phyloP scores from a whole-genome alignment of 257 asterid genomes.

The Coffea canephora region DNA sequence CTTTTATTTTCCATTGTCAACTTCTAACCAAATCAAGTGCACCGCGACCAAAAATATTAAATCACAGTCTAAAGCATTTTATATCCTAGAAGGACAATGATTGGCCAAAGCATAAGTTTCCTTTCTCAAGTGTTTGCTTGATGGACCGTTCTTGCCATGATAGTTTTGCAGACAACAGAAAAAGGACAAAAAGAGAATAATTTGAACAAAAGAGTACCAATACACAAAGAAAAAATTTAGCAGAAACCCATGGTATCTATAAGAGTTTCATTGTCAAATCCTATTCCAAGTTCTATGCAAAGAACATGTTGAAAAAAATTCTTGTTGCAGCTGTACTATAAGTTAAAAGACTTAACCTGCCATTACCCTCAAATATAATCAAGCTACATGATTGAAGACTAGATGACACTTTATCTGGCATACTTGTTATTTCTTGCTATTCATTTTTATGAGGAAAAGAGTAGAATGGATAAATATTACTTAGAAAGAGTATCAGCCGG shows the following conservation, averaged over 20 bases:
- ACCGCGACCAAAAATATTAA: background rate
- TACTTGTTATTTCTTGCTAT: background rate
- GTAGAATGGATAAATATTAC: background rate
- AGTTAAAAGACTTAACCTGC: background rate
- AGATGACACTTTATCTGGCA: background rate
- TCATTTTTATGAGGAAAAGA: background rate
- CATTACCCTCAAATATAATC: background rate
- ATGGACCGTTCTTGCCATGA: background rate
- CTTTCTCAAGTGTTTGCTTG: background rate
- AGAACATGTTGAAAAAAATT: background rate
- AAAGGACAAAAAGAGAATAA: background rate
- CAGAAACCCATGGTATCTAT: background rate
- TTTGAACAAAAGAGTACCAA: background rate
- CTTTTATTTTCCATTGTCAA: background rate
- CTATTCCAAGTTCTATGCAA: background rate
- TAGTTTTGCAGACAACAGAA: background rate
- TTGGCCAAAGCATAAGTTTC: background rate
- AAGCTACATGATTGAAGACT: background rate
- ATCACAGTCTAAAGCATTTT: background rate
- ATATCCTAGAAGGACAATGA: background rate
- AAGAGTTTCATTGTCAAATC: background rate
- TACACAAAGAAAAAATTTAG: background rate
- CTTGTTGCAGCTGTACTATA: background rate
- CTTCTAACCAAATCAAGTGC: background rate
- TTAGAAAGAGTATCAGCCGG: background rate